Evolutionary conservation across 805 yeast species (phyloP), one percentile per base, ranked within the genome.

Genomic region (Maudiozyma turicensis): DNA sequence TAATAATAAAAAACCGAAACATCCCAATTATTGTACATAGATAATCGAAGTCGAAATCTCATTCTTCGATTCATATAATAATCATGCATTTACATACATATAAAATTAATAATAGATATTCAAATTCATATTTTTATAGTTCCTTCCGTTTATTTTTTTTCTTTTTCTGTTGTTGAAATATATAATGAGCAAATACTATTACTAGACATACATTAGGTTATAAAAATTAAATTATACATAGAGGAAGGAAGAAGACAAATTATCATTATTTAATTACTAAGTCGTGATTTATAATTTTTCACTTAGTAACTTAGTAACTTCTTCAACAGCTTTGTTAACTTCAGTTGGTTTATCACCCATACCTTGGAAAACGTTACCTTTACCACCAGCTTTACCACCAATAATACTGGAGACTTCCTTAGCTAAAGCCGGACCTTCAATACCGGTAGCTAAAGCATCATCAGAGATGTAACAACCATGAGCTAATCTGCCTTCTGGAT

Each of bases 301-400:
- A 42, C 70, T 64, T 55, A 89, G 74, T 54, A 80, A 67, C 61
- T 74, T 73, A 56, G 76, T 76, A 47, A 90, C 78, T 54, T 82
- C 86, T 34, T 74, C 77, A 55, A 93, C 74, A 30, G 99, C 99
- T 40, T 74, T 76, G 40, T 74, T 75, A 47, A 88, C 74, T 54
- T 85, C 86, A 34, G 70, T 74, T 37, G 82, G 76, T 54, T 87
- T 84, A 58, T 83, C 87, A 59, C 99, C 99, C 82, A 88, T 85
- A 70, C 99, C 99, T 73, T 93, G 99, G 58, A 88, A 87, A 48
- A 90, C 82, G 56, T 88, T 86, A 54, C 96, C 98, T 71, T 88
- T 93, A 68, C 99, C 99, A 72, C 99, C 99, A 50, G 96, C 95
- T 68, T 85, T 88, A 69, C 99, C 99, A 56, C 99, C 99, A 58